Evolutionary conservation across 805 yeast genomes (phyloP).

Genomic region (Helenozyma rhizophorensis): DNA sequence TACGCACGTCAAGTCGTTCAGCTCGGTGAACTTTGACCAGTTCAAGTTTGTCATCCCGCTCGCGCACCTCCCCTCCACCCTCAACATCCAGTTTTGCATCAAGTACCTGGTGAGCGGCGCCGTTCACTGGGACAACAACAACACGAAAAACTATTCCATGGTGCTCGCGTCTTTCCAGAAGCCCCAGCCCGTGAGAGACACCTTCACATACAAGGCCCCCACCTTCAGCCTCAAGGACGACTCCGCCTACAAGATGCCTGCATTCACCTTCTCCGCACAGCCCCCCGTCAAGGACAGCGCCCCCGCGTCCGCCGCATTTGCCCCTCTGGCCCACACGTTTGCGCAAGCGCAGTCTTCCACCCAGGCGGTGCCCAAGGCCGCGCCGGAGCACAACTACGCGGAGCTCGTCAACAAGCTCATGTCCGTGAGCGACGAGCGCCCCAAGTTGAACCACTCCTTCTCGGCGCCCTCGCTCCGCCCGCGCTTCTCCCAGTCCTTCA

Average conservation of each 20-base stretch:
- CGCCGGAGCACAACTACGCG: constrained; percentile 2
- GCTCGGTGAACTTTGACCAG: constrained; percentile 35
- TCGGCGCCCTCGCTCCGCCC: constrained; percentile 4
- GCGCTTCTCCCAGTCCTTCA: constrained; percentile 26
- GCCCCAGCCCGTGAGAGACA: constrained; percentile 5
- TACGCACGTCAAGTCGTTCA: constrained; percentile 19
- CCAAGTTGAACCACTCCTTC: constrained; percentile 4
- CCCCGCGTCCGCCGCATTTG: neutral
- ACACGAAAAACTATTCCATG: constrained; percentile 32
- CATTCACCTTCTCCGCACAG: neutral
- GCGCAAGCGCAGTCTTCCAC: too few species aligned
- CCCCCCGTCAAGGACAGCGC: neutral
- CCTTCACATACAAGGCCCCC: constrained; percentile 12
- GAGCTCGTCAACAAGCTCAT: constrained; percentile 12
- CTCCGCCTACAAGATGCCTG: constrained; percentile 11
- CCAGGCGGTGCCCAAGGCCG: too few species aligned
- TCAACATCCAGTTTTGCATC: constrained; percentile 33
- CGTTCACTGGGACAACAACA: constrained; percentile 38
- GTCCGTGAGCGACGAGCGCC: constrained; percentile 7
- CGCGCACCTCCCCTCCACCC: constrained; percentile 23
- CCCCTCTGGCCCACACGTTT: neutral
- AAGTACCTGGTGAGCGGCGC: constrained; percentile 26
- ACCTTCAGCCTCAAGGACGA: constrained; percentile 5
- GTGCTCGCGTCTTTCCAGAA: constrained; percentile 13
- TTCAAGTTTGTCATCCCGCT: constrained; percentile 49